Conservation (phyloP, 805 yeast genomes). For the Grigorovia humatica region DNA sequence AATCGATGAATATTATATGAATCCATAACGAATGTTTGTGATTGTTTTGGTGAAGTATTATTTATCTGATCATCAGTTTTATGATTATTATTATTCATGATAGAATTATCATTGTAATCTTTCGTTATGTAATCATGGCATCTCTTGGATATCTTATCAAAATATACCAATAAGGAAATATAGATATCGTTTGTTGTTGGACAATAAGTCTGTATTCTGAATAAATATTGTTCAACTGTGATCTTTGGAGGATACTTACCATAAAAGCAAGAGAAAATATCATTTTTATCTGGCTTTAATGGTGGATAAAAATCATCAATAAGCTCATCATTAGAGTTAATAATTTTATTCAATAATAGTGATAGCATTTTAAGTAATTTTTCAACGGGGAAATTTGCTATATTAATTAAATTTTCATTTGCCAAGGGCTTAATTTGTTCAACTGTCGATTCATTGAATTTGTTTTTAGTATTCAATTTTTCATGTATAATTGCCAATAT, state of each 20-base stretch:
- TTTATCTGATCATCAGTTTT: neutral
- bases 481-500: neutral
- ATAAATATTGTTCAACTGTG: constrained; percentile 73
- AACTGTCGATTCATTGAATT: neutral
- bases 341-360: constrained; percentile 43
- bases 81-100: neutral
- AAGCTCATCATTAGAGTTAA: constrained; percentile 22
- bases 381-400: constrained; percentile 72
- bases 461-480: neutral
- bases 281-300: neutral
- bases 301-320: neutral
- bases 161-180: constrained; percentile 76
- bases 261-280: constrained; percentile 41
- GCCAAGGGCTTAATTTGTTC: neutral
- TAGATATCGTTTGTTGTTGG: constrained; percentile 97
- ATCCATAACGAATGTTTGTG: constrained; percentile 83
- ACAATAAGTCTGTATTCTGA: constrained; percentile 87
- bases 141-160: constrained; percentile 82
- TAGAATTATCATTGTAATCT: neutral
- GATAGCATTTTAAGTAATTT: constrained; percentile 77
- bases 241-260: constrained; percentile 94
- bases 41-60: neutral
- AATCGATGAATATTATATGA: constrained; percentile 88
- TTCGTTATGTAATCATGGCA: constrained; percentile 11
- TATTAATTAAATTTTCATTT: constrained; percentile 30